A percentile compares a stretch with the other conserved stretches of the same genome.
These are phyloP conservation scores for Ulmus americana DNA, from an alignment of 331 rosid genomes.

Conservation along the genomic window DNA sequence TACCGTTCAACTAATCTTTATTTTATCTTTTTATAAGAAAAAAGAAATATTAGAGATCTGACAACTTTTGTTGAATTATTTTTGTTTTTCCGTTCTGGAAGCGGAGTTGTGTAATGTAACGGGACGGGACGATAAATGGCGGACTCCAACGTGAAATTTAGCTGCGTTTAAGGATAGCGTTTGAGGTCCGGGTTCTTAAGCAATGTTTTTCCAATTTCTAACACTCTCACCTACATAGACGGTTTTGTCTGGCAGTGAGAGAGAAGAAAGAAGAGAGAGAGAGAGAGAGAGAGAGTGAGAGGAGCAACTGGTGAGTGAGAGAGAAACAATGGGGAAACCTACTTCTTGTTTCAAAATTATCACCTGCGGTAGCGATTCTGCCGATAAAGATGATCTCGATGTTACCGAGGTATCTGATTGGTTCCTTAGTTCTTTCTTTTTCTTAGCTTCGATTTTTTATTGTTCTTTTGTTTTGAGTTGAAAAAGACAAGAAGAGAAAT, in stretches of 20 bases:
- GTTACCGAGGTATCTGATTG: conserved; percentile 37
- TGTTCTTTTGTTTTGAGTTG: conserved; percentile 5
- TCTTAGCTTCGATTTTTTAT: neutral
- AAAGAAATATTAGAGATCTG: conserved; percentile 17
- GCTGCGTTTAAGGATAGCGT: conserved; percentile 37
- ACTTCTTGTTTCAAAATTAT: conserved; percentile 74
- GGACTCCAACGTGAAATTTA: neutral
- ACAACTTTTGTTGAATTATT: conserved; percentile 22
- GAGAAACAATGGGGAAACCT: conserved; percentile 52
- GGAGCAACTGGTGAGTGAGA: neutral
- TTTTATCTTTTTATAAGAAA: neutral
- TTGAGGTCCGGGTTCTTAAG: conserved; percentile 60
- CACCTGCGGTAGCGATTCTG: conserved; percentile 60
- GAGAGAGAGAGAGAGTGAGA: conserved; percentile 9
- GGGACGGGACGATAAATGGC: conserved; percentile 18
- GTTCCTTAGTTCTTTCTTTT: neutral
- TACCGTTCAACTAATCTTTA: conserved; percentile 19
- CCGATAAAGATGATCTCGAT: conserved; percentile 41
- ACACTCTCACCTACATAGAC: conserved; percentile 28
- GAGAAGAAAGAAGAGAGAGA: neutral
- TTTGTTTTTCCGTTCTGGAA: neutral
- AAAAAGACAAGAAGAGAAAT: neutral
- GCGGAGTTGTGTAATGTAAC: conserved; percentile 12
- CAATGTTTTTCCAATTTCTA: conserved; percentile 36
- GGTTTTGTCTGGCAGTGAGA: conserved; percentile 25